Evolutionary conservation across 75 land plant genomes (phyloP).

Genomic region (Picea glauca): DNA sequence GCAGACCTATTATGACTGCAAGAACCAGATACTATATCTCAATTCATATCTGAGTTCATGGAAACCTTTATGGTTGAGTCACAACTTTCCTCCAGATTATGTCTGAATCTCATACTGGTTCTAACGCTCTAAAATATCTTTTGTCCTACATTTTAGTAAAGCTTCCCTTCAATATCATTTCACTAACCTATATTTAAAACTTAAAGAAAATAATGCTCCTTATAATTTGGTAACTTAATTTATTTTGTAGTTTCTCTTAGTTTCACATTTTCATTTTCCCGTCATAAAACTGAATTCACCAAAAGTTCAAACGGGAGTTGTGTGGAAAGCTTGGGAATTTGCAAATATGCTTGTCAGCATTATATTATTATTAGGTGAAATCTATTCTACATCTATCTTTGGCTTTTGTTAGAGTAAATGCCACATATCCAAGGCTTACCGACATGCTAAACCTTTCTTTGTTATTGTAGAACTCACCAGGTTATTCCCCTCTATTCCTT

Average conservation of each 20-base stretch:
- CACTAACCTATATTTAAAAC: background rate
- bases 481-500: constrained; percentile 75
- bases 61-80: background rate
- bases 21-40: background rate
- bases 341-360: background rate
- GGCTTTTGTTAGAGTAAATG: background rate
- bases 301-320: background rate
- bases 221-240: too few species aligned
- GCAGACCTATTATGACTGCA: background rate
- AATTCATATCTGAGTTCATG: constrained; percentile 4
- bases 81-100: background rate
- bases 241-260: too few species aligned
- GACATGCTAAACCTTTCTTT: background rate
- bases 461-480: constrained; percentile 52
- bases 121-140: background rate
- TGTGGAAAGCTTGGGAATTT: background rate
- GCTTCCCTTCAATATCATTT: background rate
- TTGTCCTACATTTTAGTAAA: background rate
- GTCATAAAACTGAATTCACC: background rate
- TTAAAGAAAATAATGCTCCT: too few species aligned
- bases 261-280: background rate
- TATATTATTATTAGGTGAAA: background rate
- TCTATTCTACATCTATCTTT: background rate
- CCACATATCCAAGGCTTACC: background rate
- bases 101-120: background rate